These are phyloP conservation scores for Trichoderma atroviride DNA, from an alignment of 2,329 filamentous ascomycete species.

Conservation along the genomic window DNA sequence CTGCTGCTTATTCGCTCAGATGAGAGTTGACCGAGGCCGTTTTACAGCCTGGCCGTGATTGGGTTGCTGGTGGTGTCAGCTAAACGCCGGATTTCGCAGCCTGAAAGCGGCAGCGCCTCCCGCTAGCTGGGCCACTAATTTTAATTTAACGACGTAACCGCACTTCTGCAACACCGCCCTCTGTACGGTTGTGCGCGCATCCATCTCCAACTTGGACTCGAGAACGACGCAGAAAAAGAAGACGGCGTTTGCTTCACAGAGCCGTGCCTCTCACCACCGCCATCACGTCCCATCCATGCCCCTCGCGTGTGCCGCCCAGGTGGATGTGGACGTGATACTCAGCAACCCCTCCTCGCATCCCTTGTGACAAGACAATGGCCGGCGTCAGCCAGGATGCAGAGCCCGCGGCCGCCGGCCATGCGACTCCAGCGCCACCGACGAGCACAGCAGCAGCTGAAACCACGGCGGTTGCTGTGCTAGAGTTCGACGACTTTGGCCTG, in stretches of 20 bases:
- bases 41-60: not conserved
- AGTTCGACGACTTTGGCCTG: slow-evolving; percentile 72
- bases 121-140: slow-evolving; percentile 20
- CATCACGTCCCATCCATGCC: slow-evolving; percentile 33
- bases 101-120: slow-evolving; percentile 16
- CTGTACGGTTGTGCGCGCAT: not conserved
- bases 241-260: not conserved
- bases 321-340: slow-evolving; percentile 36
- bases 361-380: slow-evolving; percentile 29
- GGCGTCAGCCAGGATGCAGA: slow-evolving; percentile 32
- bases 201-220: slow-evolving; percentile 14
- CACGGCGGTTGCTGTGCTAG: slow-evolving; percentile 38
- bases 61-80: not conserved
- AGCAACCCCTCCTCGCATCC: slow-evolving; percentile 16
- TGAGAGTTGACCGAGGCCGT: not conserved
- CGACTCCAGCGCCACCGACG: slow-evolving; percentile 18
- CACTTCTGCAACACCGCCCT: slow-evolving; percentile 24
- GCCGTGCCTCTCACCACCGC: not conserved
- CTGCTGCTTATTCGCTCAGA: not conserved
- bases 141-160: slow-evolving; percentile 27
- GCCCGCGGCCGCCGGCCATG: slow-evolving; percentile 32
- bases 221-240: not conserved
- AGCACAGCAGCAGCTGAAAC: slow-evolving; percentile 37
- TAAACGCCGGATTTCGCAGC: slow-evolving; percentile 29
- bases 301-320: slow-evolving; percentile 28